phyloP scores from a whole-genome alignment of 352 stramenopile species.

The Phytophthora ohioensis region DNA sequence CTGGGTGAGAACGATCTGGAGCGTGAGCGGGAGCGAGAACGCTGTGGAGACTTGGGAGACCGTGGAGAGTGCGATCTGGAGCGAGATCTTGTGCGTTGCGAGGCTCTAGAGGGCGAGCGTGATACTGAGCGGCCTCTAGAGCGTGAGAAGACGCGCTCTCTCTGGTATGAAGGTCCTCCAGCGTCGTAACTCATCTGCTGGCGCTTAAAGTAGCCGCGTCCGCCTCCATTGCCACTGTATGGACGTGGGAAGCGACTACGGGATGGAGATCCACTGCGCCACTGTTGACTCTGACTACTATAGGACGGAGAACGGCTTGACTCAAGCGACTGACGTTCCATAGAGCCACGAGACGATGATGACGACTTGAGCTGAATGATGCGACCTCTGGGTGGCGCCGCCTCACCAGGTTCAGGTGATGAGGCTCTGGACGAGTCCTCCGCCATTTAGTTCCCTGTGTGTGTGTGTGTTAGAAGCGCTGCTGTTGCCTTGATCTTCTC shows the following conservation, averaged over 20 bases:
- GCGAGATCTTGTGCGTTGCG: conserved; percentile 37
- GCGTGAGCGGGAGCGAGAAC: conserved; percentile 62
- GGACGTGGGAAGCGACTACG: conserved; percentile 31
- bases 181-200: conserved; percentile 31
- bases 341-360: conserved; percentile 22
- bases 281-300: conserved; percentile 26
- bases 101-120: conserved; percentile 54
- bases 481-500: background rate
- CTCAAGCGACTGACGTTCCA: conserved; percentile 34
- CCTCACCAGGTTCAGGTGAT: conserved; percentile 36
- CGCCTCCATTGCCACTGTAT: conserved; percentile 24
- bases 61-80: conserved; percentile 31
- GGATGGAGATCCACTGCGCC: conserved; percentile 28
- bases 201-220: conserved; percentile 43
- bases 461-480: too few relatives aligned
- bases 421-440: conserved; percentile 39
- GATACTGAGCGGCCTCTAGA: conserved; percentile 62
- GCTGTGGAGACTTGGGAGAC: conserved; percentile 32
- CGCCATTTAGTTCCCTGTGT: conserved; percentile 21
- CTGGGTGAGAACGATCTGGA: conserved; percentile 72
- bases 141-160: conserved; percentile 50
- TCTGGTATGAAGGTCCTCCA: conserved; percentile 26
- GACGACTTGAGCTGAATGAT: conserved; percentile 40
- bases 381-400: conserved; percentile 16
- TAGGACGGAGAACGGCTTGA: conserved; percentile 18